phyloP scores from a whole-genome alignment of 345 rosid species.

The Eucalyptus erythrocorys region DNA sequence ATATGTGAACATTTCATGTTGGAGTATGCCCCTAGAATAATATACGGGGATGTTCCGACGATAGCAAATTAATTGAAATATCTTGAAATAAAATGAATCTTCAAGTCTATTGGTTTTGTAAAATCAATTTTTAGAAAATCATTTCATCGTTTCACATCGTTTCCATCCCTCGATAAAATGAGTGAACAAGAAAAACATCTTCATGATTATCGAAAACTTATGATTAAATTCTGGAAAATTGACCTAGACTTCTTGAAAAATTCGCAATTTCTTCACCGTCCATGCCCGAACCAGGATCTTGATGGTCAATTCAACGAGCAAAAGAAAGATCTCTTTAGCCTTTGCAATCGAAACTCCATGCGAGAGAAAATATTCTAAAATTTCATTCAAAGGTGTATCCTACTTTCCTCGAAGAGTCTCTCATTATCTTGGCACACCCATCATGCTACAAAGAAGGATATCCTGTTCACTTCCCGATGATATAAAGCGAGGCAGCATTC shows the following conservation, averaged over 20 bases:
- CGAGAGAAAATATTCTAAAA: neutral
- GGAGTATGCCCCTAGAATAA: neutral
- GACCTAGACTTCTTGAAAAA: neutral
- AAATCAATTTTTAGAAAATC: neutral
- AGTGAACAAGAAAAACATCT: neutral
- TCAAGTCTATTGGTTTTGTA: neutral
- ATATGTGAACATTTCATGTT: neutral
- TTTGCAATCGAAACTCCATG: neutral
- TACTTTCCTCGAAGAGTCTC: neutral
- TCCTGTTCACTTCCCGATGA: neutral
- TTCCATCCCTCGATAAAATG: neutral
- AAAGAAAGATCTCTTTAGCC: neutral
- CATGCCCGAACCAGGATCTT: neutral
- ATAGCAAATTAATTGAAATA: neutral
- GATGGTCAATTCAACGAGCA: neutral
- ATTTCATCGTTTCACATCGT: neutral
- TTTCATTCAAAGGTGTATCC: neutral
- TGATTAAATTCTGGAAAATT: neutral
- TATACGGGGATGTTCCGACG: fast-evolving
- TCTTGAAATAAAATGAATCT: neutral
- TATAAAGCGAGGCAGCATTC: neutral
- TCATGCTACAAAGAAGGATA: neutral
- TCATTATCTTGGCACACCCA: neutral
- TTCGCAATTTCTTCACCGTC: neutral
- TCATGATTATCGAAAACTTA: neutral